phyloP scores from a whole-genome alignment of 2,329 filamentous ascomycete species.

The Lasiodiplodia sp. region DNA sequence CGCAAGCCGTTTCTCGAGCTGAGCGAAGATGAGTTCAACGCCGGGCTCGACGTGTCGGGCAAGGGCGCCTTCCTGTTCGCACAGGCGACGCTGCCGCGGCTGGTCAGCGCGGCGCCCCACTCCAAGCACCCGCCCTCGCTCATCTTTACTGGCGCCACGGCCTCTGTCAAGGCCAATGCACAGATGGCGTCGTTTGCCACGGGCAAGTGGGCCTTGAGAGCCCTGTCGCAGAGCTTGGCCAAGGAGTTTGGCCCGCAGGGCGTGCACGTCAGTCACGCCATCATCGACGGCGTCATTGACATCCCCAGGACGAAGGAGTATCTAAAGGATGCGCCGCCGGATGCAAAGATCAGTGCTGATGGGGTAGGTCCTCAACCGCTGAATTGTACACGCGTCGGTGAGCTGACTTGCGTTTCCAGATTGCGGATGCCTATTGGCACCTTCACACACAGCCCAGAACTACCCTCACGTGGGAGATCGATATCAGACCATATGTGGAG shows the following conservation, averaged over 20 bases:
- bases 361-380: constrained; percentile 63
- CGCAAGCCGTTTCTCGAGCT: constrained; percentile 69
- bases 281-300: constrained; percentile 87
- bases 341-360: constrained; percentile 76
- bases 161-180: constrained; percentile 75
- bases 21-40: constrained; percentile 63
- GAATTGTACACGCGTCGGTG: constrained; percentile 4
- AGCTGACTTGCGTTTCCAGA: constrained; percentile 57
- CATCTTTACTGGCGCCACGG: constrained; percentile 88
- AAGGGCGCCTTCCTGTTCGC: constrained; percentile 79
- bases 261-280: constrained; percentile 81
- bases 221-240: constrained; percentile 76
- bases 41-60: constrained; percentile 54
- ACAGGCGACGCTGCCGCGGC: constrained; percentile 72
- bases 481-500: constrained; percentile 80
- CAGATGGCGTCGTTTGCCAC: constrained; percentile 75
- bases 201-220: constrained; percentile 81
- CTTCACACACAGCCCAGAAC: constrained; percentile 81
- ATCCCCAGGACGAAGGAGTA: constrained; percentile 73
- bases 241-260: constrained; percentile 85
- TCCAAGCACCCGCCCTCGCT: constrained; percentile 74
- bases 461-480: constrained; percentile 82
- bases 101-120: constrained; percentile 58
- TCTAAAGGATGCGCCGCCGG: constrained; percentile 61
- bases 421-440: constrained; percentile 86